These are phyloP conservation scores for Teratosphaeria viscida DNA, from an alignment of 2,329 filamentous ascomycete species.

Conservation along the genomic window DNA sequence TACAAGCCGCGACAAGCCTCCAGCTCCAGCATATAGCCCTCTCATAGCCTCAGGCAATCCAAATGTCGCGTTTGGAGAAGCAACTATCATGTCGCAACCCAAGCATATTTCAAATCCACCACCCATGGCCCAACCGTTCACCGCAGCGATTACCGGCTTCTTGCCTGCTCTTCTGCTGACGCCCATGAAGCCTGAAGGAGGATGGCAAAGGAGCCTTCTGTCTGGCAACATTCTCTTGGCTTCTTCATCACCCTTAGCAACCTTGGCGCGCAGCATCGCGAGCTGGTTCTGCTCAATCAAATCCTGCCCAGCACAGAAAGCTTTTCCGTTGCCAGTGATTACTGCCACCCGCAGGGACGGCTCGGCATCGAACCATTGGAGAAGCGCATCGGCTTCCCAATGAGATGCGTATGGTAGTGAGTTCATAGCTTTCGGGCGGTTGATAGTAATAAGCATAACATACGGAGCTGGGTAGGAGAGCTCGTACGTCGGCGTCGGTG, in stretches of 20 bases:
- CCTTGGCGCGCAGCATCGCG: constrained; percentile 11
- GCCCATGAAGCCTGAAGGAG: constrained; percentile 42
- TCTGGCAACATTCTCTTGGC: constrained; percentile 14
- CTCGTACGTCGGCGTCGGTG: background rate
- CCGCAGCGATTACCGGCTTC: constrained; percentile 51
- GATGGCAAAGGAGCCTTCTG: constrained; percentile 13
- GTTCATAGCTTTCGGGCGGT: constrained; percentile 26
- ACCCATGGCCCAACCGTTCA: constrained; percentile 48
- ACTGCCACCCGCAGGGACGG: constrained; percentile 23
- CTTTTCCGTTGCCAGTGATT: constrained; percentile 26
- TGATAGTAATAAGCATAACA: constrained; percentile 24
- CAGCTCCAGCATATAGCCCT: constrained; percentile 52
- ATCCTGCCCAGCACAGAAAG: constrained; percentile 29
- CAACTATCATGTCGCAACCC: constrained; percentile 46
- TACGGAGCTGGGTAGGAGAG: constrained; percentile 24
- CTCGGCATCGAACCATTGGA: constrained; percentile 25
- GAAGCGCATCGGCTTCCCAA: constrained; percentile 22
- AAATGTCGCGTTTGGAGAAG: constrained; percentile 42
- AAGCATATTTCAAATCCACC: constrained; percentile 49
- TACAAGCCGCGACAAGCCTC: constrained; percentile 57
- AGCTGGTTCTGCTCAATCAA: constrained; percentile 35
- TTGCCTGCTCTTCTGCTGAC: constrained; percentile 47
- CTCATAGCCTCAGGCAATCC: constrained; percentile 45
- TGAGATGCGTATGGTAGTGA: constrained; percentile 25
- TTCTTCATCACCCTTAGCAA: constrained; percentile 10